phyloP scores from a whole-genome alignment of 768 basidiomycete species.

The Mrakia frigida region DNA sequence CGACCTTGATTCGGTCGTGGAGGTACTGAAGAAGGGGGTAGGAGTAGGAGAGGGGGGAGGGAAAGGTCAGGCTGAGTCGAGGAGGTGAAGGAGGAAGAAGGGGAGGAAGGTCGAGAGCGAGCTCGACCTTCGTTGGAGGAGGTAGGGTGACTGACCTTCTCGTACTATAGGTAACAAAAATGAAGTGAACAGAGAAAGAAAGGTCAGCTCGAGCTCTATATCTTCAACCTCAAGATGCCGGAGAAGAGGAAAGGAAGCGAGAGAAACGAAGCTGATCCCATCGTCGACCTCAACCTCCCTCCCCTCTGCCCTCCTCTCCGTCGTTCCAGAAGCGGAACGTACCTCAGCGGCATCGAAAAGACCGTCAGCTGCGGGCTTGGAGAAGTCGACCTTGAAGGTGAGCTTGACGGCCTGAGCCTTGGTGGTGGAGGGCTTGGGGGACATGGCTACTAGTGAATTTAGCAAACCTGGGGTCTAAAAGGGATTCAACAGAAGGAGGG shows the following conservation, averaged over 20 bases:
- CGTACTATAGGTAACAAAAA: slow-evolving; percentile 49
- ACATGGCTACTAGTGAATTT: slow-evolving; percentile 17
- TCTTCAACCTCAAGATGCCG: too few relatives aligned
- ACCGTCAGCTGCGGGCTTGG: slow-evolving; percentile 33
- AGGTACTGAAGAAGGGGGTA: slow-evolving; percentile 7
- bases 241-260: too few relatives aligned
- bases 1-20: slow-evolving; percentile 41
- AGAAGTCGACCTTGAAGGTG: slow-evolving; percentile 35
- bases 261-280: too few relatives aligned
- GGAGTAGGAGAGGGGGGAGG: neutral
- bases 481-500: too few relatives aligned
- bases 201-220: too few relatives aligned
- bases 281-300: neutral
- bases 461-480: slow-evolving; percentile 4
- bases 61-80: neutral
- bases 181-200: too few relatives aligned
- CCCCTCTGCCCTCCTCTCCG: neutral
- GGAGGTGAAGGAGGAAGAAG: neutral
- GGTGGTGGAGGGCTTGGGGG: slow-evolving; percentile 26
- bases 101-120: neutral
- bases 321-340: neutral
- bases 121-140: neutral
- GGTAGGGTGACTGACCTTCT: slow-evolving; percentile 49
- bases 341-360: slow-evolving; percentile 53
- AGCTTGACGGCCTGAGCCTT: slow-evolving; percentile 30